These are phyloP conservation scores for Malassezia sympodialis DNA, from an alignment of 1,284 basidiomycete genomes.

Conservation along the genomic window DNA sequence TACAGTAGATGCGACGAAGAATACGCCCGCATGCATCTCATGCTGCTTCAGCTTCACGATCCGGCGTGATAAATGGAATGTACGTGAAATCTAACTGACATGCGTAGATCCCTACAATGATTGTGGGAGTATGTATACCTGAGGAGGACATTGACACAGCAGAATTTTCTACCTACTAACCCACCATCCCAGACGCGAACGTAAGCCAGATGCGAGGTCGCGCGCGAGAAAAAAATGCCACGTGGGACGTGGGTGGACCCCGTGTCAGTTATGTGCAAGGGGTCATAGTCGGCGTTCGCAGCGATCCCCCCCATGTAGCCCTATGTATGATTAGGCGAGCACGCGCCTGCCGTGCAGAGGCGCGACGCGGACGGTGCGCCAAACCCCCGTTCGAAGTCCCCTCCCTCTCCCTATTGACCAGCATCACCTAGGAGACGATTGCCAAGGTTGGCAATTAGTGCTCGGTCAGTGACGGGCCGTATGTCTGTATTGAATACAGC, in stretches of 20 bases:
- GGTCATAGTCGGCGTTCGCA: neutral
- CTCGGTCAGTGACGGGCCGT: neutral
- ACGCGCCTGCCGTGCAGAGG: conserved; percentile 6
- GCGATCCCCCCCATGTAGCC: neutral
- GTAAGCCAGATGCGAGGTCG: neutral
- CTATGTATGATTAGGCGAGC: conserved; percentile 1
- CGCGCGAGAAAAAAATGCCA: neutral
- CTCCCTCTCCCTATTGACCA: neutral
- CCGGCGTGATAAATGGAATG: conserved; percentile 58
- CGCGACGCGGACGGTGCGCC: conserved; percentile 1
- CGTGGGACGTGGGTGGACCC: neutral
- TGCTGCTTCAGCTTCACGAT: conserved; percentile 96
- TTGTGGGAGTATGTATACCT: conserved; percentile 18
- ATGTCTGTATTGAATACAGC: conserved; percentile 1
- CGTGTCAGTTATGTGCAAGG: conserved; percentile 7
- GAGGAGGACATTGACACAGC: neutral
- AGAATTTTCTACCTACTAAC: conserved; percentile 27
- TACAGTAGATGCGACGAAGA: neutral
- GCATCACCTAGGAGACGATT: neutral
- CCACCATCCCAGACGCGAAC: conserved; percentile 17
- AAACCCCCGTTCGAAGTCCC: neutral
- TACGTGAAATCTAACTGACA: conserved; percentile 13
- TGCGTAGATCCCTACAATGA: conserved; percentile 20
- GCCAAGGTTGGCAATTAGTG: neutral
- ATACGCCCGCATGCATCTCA: conserved; percentile 58